Evolutionary conservation across 441 rosid genomes (phyloP), one percentile per base, ranked within the genome.

Genomic region (Populus hybrid): DNA sequence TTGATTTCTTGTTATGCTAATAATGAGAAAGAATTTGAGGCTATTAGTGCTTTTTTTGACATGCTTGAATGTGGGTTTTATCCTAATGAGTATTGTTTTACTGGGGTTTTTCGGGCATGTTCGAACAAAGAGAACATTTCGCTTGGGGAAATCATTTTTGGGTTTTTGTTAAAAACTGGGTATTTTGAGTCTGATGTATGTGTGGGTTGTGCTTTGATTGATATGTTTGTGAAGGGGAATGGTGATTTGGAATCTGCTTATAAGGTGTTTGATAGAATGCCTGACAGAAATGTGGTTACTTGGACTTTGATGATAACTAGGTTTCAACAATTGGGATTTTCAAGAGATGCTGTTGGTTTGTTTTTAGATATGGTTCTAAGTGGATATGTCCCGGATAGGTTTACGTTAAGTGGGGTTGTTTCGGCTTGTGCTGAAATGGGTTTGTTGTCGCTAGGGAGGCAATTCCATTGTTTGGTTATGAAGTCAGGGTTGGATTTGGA

Each of bases 151-250:
- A 64, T 40, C 19, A 16, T 77, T 70, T 77, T 77, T 61, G 79
- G 79, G 30, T 77, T 70, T n/a, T 28, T 71, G 34, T 9, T 70
- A 6, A 77, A 77, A 42, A 77, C 70, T 14, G 79, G 79, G 53
- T 36, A 70, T 42, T 61, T 88, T 3, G 79, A 34, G 26, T 79
- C 61, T 12, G 94, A 89, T 83, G 88, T 80, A 69, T 85, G 88
- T 71, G 85, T 90, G 69, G 89, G 89, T 36, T 90, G 90, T 85
- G 87, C 85, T 84, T 84, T 85, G 80, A 92, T 88, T 42, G 89
- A 92, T 70, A 88, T 90, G 94, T 79, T 90, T 79, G 88, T 85
- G 1, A 90, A 90, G 79, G 88, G 93, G 26, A 69, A 81, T 6
- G 77, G n/a, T 63, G 83, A 81, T 72, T 24, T 63, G 40, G 89